These are phyloP conservation scores for Antarctomyces pellizariae DNA, from an alignment of 495 filamentous ascomycete species.

Conservation along the genomic window DNA sequence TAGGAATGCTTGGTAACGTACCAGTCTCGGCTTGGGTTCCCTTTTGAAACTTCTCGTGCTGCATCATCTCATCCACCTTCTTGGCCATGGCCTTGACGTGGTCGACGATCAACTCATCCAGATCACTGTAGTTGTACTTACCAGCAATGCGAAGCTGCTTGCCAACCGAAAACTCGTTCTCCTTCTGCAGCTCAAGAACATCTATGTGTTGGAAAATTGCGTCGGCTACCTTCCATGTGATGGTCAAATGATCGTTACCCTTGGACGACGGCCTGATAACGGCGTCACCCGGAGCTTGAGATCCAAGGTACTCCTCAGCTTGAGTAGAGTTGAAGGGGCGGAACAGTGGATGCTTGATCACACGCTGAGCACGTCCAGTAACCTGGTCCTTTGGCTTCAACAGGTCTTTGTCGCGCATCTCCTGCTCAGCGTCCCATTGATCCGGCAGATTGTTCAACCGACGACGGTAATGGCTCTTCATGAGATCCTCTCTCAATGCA, in stretches of 20 bases:
- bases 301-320: slow-evolving; percentile 80
- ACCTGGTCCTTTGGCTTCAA: slow-evolving; percentile 47
- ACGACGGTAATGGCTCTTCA: slow-evolving; percentile 43
- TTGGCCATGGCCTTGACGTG: slow-evolving; percentile 94
- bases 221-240: slow-evolving; percentile 97
- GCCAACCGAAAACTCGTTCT: slow-evolving; percentile 84
- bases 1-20: too few species aligned
- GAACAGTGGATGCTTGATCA: slow-evolving; percentile 94
- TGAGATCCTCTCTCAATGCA: slow-evolving; percentile 55
- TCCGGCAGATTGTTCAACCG: slow-evolving; percentile 42
- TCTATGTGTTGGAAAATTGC: slow-evolving; percentile 92
- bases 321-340: slow-evolving; percentile 77
- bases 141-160: slow-evolving; percentile 59
- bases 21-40: slow-evolving; percentile 62
- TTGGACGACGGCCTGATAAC: slow-evolving; percentile 89
- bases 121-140: slow-evolving; percentile 77
- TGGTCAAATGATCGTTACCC: slow-evolving; percentile 77
- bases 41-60: slow-evolving; percentile 73
- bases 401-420: slow-evolving; percentile 53
- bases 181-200: slow-evolving; percentile 88
- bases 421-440: slow-evolving; percentile 71
- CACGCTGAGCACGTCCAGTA: slow-evolving; percentile 62
- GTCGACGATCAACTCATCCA: slow-evolving; percentile 91
- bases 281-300: slow-evolving; percentile 64
- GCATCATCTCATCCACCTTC: slow-evolving; percentile 91